phyloP scores from a whole-genome alignment of 768 basidiomycete genomes.

The Trametes meyenii region DNA sequence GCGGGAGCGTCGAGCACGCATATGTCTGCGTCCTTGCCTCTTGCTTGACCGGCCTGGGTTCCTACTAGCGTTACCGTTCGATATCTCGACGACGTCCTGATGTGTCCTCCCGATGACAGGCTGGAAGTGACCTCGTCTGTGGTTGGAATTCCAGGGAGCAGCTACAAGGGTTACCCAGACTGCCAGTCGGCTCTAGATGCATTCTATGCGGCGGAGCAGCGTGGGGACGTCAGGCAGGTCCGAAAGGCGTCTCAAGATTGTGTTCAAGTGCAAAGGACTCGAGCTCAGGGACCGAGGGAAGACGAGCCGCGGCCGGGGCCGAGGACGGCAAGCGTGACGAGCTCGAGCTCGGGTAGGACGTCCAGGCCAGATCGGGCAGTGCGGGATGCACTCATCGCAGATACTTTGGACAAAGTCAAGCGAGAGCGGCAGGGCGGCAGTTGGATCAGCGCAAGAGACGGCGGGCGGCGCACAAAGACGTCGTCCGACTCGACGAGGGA shows the following conservation, averaged over 20 bases:
- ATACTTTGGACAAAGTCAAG: background rate
- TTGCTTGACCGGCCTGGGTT: background rate
- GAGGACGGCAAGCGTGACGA: background rate
- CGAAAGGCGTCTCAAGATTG: background rate
- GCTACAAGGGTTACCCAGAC: conserved; percentile 13
- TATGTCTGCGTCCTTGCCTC: background rate
- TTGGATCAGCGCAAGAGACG: background rate
- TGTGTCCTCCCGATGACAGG: conserved; percentile 8
- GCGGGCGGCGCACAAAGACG: background rate
- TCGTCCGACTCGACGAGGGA: background rate
- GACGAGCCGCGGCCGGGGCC: background rate
- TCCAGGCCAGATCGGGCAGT: background rate
- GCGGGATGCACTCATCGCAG: background rate
- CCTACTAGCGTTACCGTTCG: background rate
- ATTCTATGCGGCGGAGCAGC: background rate
- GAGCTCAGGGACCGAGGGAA: background rate
- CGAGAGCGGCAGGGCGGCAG: background rate
- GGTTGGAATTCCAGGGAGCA: background rate
- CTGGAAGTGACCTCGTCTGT: conserved; percentile 1
- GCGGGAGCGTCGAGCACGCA: background rate
- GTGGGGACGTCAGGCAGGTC: background rate
- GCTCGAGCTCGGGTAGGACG: background rate
- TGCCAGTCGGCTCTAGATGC: conserved; percentile 8
- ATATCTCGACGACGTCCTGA: background rate
- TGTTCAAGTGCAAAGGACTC: background rate